Conservation (phyloP, 441 rosid species). For the Corymbia calophylla region DNA sequence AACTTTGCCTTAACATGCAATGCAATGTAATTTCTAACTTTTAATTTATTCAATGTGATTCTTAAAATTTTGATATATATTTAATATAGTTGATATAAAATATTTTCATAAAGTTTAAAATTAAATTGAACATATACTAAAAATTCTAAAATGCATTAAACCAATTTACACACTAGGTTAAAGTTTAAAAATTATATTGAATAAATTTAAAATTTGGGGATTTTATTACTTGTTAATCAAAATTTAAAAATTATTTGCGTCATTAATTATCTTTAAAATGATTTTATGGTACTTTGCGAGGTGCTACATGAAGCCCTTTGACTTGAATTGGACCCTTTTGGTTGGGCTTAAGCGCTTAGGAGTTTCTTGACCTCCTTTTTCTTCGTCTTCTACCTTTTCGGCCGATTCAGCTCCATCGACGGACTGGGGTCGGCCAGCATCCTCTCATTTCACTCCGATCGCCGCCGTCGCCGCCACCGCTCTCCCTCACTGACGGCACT, state of each 20-base stretch:
- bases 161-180: too few relatives aligned
- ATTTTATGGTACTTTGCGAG: background rate
- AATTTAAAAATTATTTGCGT: too few relatives aligned
- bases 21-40: too few relatives aligned
- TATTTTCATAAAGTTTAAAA: too few relatives aligned
- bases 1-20: too few relatives aligned
- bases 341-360: background rate
- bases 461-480: background rate
- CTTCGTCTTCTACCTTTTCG: background rate
- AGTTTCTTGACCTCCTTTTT: background rate
- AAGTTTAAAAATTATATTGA: rapidly evolving
- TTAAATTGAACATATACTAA: too few relatives aligned
- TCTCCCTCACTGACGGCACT: background rate
- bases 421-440: background rate
- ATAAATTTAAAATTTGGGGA: too few relatives aligned
- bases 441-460: background rate
- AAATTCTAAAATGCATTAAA: too few relatives aligned
- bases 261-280: background rate
- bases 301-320: background rate
- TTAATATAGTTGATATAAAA: too few relatives aligned
- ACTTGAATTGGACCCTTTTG: background rate
- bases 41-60: too few relatives aligned
- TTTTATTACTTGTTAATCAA: rapidly evolving
- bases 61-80: too few relatives aligned
- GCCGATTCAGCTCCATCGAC: background rate